These are phyloP conservation scores for Periconia digitata DNA, from an alignment of 2,329 filamentous ascomycete species.

Conservation along the genomic window DNA sequence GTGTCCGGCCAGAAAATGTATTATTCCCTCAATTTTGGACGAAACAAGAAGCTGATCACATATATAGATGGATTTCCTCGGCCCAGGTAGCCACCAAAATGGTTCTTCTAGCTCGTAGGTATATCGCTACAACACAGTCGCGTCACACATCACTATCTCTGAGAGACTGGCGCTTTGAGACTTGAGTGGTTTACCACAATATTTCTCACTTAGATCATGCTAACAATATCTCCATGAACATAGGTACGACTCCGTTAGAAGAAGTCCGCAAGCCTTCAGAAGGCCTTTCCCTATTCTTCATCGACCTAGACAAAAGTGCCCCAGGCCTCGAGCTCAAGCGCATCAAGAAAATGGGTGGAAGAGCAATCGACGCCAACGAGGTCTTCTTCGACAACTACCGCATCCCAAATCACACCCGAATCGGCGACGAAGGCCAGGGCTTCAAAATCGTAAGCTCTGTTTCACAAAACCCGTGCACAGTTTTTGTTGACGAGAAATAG, in stretches of 20 bases:
- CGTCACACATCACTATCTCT: no score
- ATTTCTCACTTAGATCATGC: no score
- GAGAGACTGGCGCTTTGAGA: no score
- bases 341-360: conserved; percentile 84
- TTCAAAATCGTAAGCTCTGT: conserved; percentile 66
- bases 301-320: conserved; percentile 66
- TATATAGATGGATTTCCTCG: conserved; percentile 72
- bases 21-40: conserved; percentile 7
- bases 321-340: conserved; percentile 66
- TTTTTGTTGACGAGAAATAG: conserved; percentile 12
- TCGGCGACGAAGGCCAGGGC: conserved; percentile 73
- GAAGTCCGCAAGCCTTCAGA: conserved; percentile 70
- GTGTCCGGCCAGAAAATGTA: conserved; percentile 77
- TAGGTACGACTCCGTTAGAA: conserved; percentile 71
- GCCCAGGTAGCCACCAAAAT: conserved; percentile 82
- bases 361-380: conserved; percentile 82
- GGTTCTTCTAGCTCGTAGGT: conserved; percentile 77
- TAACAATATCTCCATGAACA: no score
- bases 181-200: no score
- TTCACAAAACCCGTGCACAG: neutral
- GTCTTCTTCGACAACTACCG: conserved; percentile 82
- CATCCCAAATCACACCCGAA: conserved; percentile 64
- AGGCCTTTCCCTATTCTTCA: conserved; percentile 78
- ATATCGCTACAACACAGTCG: no score
- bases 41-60: neutral